These are phyloP conservation scores for Leptomonas pyrrhocoris DNA, from an alignment of 208 protist species.

Conservation along the genomic window DNA sequence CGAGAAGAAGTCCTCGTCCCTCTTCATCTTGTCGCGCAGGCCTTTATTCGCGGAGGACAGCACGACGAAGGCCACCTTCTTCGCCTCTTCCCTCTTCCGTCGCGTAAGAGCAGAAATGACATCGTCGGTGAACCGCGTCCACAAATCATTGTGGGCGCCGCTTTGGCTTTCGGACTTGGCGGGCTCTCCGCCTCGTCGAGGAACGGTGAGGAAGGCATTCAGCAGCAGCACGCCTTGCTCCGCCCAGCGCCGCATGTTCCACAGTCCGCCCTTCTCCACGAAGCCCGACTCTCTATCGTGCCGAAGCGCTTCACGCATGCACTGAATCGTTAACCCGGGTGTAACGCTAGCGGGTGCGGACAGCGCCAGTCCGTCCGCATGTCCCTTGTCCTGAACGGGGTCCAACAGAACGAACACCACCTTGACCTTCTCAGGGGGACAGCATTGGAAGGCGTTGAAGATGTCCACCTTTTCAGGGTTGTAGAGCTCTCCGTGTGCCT, in stretches of 20 bases:
- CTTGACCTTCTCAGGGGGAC: background rate
- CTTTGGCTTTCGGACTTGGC: too few relatives aligned
- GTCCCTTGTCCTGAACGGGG: background rate
- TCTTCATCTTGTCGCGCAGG: too few relatives aligned
- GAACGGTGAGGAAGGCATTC: background rate
- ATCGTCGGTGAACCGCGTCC: too few relatives aligned
- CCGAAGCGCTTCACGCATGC: background rate
- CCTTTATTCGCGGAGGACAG: too few relatives aligned
- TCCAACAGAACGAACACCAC: background rate
- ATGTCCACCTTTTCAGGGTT: background rate
- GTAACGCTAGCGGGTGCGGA: background rate
- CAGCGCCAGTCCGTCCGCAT: background rate
- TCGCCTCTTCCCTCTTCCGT: too few relatives aligned
- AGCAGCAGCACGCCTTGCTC: constrained; percentile 2
- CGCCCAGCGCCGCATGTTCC: background rate
- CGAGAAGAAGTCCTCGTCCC: too few relatives aligned
- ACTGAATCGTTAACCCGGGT: background rate
- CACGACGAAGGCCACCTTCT: too few relatives aligned
- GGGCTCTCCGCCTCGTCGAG: background rate
- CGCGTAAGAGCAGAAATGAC: too few relatives aligned
- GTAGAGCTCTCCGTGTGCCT: too few relatives aligned
- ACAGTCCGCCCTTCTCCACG: background rate
- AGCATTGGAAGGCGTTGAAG: background rate
- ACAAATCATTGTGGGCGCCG: too few relatives aligned
- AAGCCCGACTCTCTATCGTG: background rate